Evolutionary conservation across 768 basidiomycete genomes (phyloP).

Genomic region (Tylopilus intermedius): DNA sequence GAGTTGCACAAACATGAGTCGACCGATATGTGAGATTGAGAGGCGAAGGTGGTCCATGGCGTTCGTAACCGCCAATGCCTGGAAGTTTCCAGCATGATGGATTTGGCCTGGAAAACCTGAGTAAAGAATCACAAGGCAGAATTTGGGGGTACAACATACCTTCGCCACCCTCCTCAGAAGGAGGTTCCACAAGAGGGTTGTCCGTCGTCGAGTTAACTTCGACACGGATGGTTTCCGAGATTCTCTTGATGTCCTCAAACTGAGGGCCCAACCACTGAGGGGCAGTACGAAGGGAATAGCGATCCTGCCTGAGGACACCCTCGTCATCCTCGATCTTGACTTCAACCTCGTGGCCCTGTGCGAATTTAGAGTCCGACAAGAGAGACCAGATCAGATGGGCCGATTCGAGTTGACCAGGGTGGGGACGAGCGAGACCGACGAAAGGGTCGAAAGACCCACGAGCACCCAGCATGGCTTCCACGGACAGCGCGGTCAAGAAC

Average conservation of each 20-base stretch:
- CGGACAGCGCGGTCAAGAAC: constrained; percentile 77
- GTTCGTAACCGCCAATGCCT: constrained; percentile 80
- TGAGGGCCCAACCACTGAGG: constrained; percentile 87
- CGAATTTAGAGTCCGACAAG: constrained; percentile 64
- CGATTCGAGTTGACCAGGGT: constrained; percentile 79
- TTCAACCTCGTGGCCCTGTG: constrained; percentile 67
- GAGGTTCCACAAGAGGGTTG: constrained; percentile 80
- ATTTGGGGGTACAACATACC: constrained; percentile 8
- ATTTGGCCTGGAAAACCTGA: constrained; percentile 38
- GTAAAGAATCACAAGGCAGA: neutral
- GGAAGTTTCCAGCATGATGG: constrained; percentile 87
- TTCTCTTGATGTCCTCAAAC: constrained; percentile 68
- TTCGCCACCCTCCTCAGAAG: constrained; percentile 47
- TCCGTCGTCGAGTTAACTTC: constrained; percentile 90
- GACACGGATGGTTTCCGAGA: constrained; percentile 57
- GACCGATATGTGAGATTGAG: constrained; percentile 63
- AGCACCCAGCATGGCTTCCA: constrained; percentile 74
- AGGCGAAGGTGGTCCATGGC: constrained; percentile 86
- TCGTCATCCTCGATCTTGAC: constrained; percentile 67
- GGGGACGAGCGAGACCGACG: constrained; percentile 71
- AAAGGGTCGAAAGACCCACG: constrained; percentile 73
- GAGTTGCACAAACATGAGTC: constrained; percentile 62
- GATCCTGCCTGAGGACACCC: constrained; percentile 74
- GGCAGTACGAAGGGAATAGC: constrained; percentile 60
- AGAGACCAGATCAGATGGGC: constrained; percentile 66